Evolutionary conservation across 139 green algal genomes (phyloP).

Genomic region (Chlamydomonas incerta): DNA sequence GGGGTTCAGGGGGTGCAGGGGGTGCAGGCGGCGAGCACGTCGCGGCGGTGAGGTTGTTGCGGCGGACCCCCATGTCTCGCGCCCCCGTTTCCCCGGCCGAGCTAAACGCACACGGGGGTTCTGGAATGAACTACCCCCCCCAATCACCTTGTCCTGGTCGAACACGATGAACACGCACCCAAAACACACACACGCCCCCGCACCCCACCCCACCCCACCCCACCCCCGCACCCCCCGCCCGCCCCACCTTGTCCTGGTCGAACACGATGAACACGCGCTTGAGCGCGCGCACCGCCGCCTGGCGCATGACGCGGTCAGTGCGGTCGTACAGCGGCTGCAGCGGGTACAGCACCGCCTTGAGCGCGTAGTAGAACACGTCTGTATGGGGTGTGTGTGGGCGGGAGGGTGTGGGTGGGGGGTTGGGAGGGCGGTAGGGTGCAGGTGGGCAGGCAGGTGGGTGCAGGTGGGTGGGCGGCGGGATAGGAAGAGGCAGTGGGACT

Average conservation of each 20-base stretch:
- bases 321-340: conserved; percentile 89
- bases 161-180: conserved; percentile 91
- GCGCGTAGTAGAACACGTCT: conserved; percentile 84
- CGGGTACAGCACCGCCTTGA: conserved; percentile 91
- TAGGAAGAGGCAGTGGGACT: no score
- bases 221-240: background rate
- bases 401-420: background rate
- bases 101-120: no score
- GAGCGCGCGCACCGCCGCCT: conserved; percentile 73
- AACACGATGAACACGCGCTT: conserved; percentile 91
- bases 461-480: no score
- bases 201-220: no score
- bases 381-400: background rate
- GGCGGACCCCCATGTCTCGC: no score
- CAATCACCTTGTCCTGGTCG: conserved; percentile 82
- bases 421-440: background rate
- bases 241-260: conserved; percentile 76
- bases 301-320: conserved; percentile 34
- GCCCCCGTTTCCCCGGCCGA: no score
- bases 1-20: no score
- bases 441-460: no score
- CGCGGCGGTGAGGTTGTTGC: no score
- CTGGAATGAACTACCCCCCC: no score
- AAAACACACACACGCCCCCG: no score
- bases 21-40: no score